Conservation (phyloP, 1,284 basidiomycete species). For the Trichosporon ovoides region DNA sequence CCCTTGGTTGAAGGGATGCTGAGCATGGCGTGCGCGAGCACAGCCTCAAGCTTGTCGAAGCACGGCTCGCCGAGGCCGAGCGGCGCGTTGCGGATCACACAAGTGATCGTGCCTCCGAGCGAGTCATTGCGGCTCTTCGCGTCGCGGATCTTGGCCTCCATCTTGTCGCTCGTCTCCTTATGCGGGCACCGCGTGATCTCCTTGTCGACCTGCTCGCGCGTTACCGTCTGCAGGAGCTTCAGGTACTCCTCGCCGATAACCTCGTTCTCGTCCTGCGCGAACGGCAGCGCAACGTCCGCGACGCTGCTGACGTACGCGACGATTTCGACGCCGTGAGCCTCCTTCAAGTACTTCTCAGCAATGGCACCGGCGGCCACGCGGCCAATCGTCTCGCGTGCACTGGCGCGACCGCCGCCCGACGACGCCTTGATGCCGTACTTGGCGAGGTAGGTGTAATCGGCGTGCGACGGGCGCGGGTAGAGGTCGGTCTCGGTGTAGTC, state of each 20-base stretch:
- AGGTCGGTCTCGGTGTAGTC: conserved; percentile 98
- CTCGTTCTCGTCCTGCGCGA: conserved; percentile 65
- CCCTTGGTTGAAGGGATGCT: conserved; percentile 98
- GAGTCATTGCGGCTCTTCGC: conserved; percentile 89
- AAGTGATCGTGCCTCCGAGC: conserved; percentile 95
- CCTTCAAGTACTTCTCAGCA: conserved; percentile 89
- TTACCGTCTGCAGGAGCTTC: conserved; percentile 70
- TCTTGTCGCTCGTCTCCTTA: conserved; percentile 74
- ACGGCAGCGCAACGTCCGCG: conserved; percentile 76
- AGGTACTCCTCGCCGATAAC: conserved; percentile 78
- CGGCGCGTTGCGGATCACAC: conserved; percentile 86
- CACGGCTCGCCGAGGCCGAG: conserved; percentile 92
- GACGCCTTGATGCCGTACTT: conserved; percentile 98
- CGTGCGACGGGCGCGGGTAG: conserved; percentile 94
- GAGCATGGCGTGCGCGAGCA: conserved; percentile 95
- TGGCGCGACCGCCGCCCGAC: conserved; percentile 89
- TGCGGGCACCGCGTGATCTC: conserved; percentile 89
- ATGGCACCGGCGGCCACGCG: conserved; percentile 97
- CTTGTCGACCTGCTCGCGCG: conserved; percentile 82
- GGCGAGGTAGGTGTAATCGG: conserved; percentile 96
- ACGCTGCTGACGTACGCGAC: conserved; percentile 96
- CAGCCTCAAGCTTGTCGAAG: conserved; percentile 98
- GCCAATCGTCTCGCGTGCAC: conserved; percentile 94
- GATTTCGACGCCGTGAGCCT: conserved; percentile 86
- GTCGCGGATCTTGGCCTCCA: conserved; percentile 88